These are phyloP conservation scores for Ganoderma lingzhi DNA, from an alignment of 1,284 basidiomycete genomes.

Conservation along the genomic window DNA sequence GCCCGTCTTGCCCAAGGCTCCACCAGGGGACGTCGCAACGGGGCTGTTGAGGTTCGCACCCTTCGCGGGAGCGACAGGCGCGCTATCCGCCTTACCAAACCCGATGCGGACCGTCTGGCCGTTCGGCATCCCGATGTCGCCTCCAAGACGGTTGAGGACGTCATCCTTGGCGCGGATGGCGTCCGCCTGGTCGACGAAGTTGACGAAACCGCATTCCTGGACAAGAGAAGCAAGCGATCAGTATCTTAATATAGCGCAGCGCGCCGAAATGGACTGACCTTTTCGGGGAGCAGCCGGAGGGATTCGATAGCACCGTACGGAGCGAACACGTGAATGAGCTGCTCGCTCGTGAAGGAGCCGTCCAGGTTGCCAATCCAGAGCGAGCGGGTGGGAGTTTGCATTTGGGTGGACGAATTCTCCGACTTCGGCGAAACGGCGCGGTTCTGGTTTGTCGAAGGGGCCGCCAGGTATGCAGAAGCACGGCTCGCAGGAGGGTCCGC, in stretches of 20 bases:
- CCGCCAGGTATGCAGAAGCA: slow-evolving; percentile 70
- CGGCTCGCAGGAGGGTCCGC: slow-evolving; percentile 62
- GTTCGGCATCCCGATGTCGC: slow-evolving; percentile 92
- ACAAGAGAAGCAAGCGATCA: slow-evolving; percentile 21
- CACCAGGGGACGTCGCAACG: slow-evolving; percentile 69
- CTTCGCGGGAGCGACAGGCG: slow-evolving; percentile 87
- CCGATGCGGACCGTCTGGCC: slow-evolving; percentile 96
- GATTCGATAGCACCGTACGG: slow-evolving; percentile 98
- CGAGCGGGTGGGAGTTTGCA: slow-evolving; percentile 92
- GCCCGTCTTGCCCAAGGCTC: slow-evolving; percentile 55
- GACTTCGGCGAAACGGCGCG: slow-evolving; percentile 82
- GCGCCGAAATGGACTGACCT: slow-evolving; percentile 61
- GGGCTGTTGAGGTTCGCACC: slow-evolving; percentile 68
- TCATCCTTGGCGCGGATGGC: slow-evolving; percentile 97
- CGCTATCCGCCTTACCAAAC: slow-evolving; percentile 96
- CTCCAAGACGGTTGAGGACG: slow-evolving; percentile 92
- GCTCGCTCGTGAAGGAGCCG: slow-evolving; percentile 91
- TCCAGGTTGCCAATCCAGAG: slow-evolving; percentile 99
- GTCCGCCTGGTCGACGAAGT: slow-evolving; percentile 95
- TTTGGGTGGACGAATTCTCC: slow-evolving; percentile 71
- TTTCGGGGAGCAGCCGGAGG: slow-evolving; percentile 92
- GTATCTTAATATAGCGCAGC: slow-evolving; percentile 13
- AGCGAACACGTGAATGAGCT: slow-evolving; percentile 94
- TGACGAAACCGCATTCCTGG: slow-evolving; percentile 98
- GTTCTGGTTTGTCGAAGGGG: slow-evolving; percentile 65